Evolutionary conservation across 495 filamentous ascomycete species (phyloP).

Genomic region (Penicillium coprophilum): DNA sequence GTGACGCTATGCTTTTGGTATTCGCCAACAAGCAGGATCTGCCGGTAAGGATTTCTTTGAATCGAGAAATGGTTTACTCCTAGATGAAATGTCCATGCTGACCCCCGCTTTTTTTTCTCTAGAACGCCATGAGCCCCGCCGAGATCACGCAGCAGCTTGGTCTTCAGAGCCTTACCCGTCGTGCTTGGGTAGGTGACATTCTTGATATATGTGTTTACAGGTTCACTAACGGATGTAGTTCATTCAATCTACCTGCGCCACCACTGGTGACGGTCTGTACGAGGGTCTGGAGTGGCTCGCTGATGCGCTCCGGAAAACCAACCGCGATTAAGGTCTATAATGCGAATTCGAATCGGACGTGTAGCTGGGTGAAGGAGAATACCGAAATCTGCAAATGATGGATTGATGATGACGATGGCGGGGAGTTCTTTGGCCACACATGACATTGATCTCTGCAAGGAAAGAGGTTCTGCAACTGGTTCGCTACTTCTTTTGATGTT

Average conservation of each 20-base stretch:
- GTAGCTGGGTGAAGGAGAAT: constrained; percentile 39
- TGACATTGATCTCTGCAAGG: constrained; percentile 25
- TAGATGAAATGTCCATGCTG: constrained; percentile 6
- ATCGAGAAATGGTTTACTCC: not conserved
- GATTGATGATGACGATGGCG: constrained; percentile 42
- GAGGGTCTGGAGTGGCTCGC: constrained; percentile 99
- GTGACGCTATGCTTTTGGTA: constrained; percentile 94
- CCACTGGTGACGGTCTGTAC: constrained; percentile 98
- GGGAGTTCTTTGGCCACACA: constrained; percentile 37
- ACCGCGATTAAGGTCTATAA: constrained; percentile 66
- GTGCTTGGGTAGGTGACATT: constrained; percentile 82
- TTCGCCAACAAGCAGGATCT: constrained; percentile 99
- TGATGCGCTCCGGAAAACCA: constrained; percentile 88
- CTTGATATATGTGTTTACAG: not conserved
- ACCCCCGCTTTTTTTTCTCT: constrained; percentile 19
- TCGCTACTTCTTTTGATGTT: constrained; percentile 39
- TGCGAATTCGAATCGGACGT: constrained; percentile 27
- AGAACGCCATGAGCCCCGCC: constrained; percentile 99
- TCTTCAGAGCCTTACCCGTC: constrained; percentile 95
- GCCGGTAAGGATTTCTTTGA: constrained; percentile 63
- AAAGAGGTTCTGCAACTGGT: constrained; percentile 18
- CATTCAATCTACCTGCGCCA: constrained; percentile 99
- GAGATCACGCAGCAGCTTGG: constrained; percentile 99
- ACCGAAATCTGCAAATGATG: constrained; percentile 44
- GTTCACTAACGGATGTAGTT: constrained; percentile 59